These are phyloP conservation scores for Emericellopsis cladophorae DNA, from an alignment of 2,329 filamentous ascomycete genomes.

Conservation along the genomic window DNA sequence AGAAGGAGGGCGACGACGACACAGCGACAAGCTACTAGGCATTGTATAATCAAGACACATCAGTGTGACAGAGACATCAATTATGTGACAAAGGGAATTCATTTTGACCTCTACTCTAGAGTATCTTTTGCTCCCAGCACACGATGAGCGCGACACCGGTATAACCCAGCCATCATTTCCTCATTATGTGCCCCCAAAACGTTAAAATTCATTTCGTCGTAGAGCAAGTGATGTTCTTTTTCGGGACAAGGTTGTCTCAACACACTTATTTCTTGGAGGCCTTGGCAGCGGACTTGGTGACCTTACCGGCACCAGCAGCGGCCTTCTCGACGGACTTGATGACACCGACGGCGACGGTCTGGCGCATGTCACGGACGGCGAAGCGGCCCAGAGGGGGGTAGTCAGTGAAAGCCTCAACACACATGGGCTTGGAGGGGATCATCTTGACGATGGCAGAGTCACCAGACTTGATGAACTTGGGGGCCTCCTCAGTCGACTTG, in stretches of 20 bases:
- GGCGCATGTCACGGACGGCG: conserved; percentile 97
- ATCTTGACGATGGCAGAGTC: conserved; percentile 99
- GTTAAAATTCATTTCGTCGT: conserved; percentile 30
- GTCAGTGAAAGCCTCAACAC: conserved; percentile 99
- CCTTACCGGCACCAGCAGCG: conserved; percentile 45
- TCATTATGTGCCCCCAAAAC: conserved; percentile 22
- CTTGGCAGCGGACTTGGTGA: conserved; percentile 62
- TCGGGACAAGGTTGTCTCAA: conserved; percentile 9
- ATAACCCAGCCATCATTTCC: conserved; percentile 6
- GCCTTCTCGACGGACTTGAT: conserved; percentile 77
- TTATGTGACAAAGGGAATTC: background rate
- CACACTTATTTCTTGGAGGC: conserved; percentile 58
- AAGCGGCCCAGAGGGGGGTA: conserved; percentile 99
- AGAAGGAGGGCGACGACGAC: no score
- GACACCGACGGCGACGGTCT: conserved; percentile 87
- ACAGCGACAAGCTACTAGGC: no score
- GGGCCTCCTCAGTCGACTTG: conserved; percentile 81
- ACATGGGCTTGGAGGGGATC: conserved; percentile 99
- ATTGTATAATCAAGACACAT: no score
- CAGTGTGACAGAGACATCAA: no score
- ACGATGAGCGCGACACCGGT: conserved; percentile 22
- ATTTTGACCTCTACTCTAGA: conserved; percentile 19
- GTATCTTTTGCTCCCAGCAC: conserved; percentile 34
- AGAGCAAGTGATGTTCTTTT: conserved; percentile 26
- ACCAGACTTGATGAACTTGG: conserved; percentile 99